These are phyloP conservation scores for Astragalus glycyphyllos DNA, from an alignment of 306 rosid genomes.

Conservation along the genomic window DNA sequence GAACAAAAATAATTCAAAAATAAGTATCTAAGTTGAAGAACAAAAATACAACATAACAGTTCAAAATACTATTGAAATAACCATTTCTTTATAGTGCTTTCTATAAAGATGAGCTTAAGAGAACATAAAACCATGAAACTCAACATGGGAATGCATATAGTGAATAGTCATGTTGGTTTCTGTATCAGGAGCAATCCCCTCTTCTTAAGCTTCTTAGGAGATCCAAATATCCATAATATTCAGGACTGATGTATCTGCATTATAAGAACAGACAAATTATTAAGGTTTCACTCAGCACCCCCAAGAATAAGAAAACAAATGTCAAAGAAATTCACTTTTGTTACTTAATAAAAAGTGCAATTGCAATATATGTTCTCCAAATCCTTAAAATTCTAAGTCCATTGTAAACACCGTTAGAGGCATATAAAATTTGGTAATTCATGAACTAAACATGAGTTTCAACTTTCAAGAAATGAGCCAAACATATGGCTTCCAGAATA, in stretches of 20 bases:
- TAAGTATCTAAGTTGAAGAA: too few species aligned
- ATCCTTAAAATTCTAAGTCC: conserved; percentile 16
- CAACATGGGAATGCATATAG: not conserved
- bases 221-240: conserved; percentile 72
- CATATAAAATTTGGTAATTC: not conserved
- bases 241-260: conserved; percentile 74
- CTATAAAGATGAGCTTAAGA: not conserved
- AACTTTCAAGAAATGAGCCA: not conserved
- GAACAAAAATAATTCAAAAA: conserved; percentile 14
- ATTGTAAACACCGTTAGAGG: not conserved
- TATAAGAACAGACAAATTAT: conserved; percentile 17
- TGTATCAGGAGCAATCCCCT: conserved; percentile 63
- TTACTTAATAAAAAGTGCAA: conserved; percentile 1
- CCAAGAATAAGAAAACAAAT: not conserved
- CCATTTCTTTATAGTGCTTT: not conserved
- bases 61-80: not conserved
- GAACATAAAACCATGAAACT: not conserved
- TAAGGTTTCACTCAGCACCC: conserved; percentile 11
- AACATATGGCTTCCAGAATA: not conserved
- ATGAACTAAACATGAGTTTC: conserved; percentile 17
- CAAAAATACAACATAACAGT: too few species aligned
- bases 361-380: conserved; percentile 7
- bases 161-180: not conserved
- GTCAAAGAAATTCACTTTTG: conserved; percentile 2
- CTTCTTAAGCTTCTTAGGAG: conserved; percentile 71